phyloP scores from a whole-genome alignment of 805 yeast genomes.

The Tetrapisispora phaffii region DNA sequence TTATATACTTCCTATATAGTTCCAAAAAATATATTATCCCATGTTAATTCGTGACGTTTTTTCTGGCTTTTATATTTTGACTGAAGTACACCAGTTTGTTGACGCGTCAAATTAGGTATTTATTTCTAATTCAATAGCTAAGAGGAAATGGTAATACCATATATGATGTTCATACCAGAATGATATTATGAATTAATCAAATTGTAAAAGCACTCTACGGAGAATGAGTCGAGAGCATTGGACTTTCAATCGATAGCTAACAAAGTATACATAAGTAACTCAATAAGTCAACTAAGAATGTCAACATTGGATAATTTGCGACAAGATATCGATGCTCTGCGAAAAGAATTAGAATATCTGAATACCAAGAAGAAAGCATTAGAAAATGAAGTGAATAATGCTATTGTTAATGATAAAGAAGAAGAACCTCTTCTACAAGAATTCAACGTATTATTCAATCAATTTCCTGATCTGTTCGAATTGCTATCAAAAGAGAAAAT shows the following conservation, averaged over 20 bases:
- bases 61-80: too few relatives aligned
- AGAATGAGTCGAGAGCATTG: too few relatives aligned
- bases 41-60: background rate
- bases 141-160: too few relatives aligned
- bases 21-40: background rate
- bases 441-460: constrained; percentile 14
- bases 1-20: background rate
- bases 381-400: constrained; percentile 5
- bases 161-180: too few relatives aligned
- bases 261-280: too few relatives aligned
- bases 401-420: constrained; percentile 2
- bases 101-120: too few relatives aligned
- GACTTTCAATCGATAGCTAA: too few relatives aligned
- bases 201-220: too few relatives aligned
- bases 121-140: too few relatives aligned
- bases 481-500: constrained; percentile 5
- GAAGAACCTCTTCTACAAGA: constrained; percentile 9
- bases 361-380: constrained; percentile 9
- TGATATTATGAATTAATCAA: too few relatives aligned
- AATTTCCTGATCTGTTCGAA: constrained; percentile 18
- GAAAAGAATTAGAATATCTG: constrained; percentile 23
- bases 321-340: constrained; percentile 31
- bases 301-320: constrained; percentile 23
- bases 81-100: too few relatives aligned
- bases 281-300: constrained; percentile 11